Conservation (phyloP, 106 monocot species). For the Triglochin maritima region DNA sequence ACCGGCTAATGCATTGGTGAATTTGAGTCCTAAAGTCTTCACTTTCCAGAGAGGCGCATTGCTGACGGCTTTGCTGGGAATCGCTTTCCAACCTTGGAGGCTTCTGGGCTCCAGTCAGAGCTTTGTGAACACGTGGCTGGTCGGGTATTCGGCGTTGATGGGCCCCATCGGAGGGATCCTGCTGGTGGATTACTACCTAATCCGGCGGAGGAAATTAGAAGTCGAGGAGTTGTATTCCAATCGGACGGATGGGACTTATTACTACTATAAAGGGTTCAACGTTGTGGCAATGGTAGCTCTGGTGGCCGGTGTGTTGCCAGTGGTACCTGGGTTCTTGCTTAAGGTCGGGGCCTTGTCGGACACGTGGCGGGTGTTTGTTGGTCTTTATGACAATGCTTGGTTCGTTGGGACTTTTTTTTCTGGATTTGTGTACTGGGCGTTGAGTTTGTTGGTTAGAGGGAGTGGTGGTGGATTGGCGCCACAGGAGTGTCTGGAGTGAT, state of each 20-base stretch:
- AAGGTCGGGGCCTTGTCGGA: conserved; percentile 45
- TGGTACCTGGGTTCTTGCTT: conserved; percentile 65
- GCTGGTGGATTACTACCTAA: conserved; percentile 65
- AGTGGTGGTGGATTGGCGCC: background rate
- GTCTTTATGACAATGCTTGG: conserved; percentile 75
- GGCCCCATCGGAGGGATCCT: conserved; percentile 75
- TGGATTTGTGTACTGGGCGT: conserved; percentile 49
- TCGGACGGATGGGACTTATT: conserved; percentile 25
- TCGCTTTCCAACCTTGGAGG: conserved; percentile 78
- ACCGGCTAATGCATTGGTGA: conserved; percentile 76
- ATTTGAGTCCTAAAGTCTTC: conserved; percentile 42
- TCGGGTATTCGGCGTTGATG: conserved; percentile 80
- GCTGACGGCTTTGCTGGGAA: conserved; percentile 54
- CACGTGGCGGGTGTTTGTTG: conserved; percentile 21
- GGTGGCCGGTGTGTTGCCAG: conserved; percentile 44
- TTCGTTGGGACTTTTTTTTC: conserved; percentile 73
- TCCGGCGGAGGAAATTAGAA: conserved; percentile 53
- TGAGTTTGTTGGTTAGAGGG: conserved; percentile 10
- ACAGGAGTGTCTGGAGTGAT: background rate
- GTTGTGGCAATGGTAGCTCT: conserved; percentile 48
- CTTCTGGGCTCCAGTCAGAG: conserved; percentile 75
- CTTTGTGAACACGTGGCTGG: conserved; percentile 87
- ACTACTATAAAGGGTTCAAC: conserved; percentile 49
- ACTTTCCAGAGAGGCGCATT: conserved; percentile 64
- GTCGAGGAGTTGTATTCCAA: conserved; percentile 44